These are phyloP conservation scores for Chaetomiaceae sp. DNA, from an alignment of 2,329 filamentous ascomycete genomes.

Conservation along the genomic window DNA sequence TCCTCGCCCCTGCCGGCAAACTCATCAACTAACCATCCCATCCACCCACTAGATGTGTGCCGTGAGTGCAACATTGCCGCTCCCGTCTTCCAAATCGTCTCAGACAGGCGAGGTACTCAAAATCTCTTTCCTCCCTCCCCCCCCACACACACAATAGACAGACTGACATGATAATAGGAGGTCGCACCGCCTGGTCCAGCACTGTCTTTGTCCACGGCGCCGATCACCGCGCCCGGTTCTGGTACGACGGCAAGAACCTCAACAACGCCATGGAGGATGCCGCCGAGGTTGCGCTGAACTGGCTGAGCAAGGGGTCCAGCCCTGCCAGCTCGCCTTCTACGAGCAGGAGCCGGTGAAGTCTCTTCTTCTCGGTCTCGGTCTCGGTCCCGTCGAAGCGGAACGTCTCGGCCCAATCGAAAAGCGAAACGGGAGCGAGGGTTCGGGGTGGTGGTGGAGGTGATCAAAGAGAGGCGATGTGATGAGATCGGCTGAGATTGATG, in stretches of 20 bases:
- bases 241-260: conserved; percentile 86
- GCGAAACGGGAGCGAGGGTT: background rate
- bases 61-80: conserved; percentile 28
- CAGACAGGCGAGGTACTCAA: conserved; percentile 34
- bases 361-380: too few relatives aligned
- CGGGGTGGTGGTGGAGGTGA: conserved; percentile 31
- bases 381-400: too few relatives aligned
- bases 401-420: too few relatives aligned
- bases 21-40: conserved; percentile 2
- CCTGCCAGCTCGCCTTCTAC: conserved; percentile 39
- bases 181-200: conserved; percentile 87
- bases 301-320: conserved; percentile 26
- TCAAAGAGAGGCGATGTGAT: background rate
- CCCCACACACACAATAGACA: background rate
- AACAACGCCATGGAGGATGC: conserved; percentile 88
- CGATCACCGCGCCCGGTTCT: conserved; percentile 69
- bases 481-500: background rate
- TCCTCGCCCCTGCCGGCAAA: too few relatives aligned
- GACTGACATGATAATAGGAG: conserved; percentile 49
- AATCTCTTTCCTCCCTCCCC: background rate
- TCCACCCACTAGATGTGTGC: conserved; percentile 30
- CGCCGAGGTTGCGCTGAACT: conserved; percentile 64
- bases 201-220: conserved; percentile 66
- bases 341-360: conserved; percentile 34
- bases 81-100: conserved; percentile 33